Percentiles rank a stretch among this genome's conserved stretches.
These are phyloP conservation scores for Yarrowia galli DNA, from an alignment of 1,139 yeast species.

Conservation along the genomic window DNA sequence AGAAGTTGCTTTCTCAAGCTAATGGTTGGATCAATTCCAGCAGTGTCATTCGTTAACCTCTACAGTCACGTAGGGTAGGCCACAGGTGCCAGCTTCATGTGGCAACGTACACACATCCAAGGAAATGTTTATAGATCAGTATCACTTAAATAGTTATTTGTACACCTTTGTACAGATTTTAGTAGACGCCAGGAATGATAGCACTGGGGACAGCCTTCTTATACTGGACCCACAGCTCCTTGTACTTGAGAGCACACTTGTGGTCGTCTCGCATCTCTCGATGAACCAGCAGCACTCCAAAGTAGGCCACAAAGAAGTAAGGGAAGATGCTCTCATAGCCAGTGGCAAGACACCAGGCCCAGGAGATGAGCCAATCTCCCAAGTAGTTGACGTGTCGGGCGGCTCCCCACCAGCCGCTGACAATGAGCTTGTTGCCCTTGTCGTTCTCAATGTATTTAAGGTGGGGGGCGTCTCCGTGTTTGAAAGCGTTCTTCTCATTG, in stretches of 20 bases:
- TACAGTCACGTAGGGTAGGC: no score
- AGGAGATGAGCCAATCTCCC: slow-evolving; percentile 93
- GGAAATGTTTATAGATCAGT: slow-evolving; percentile 5
- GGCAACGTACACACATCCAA: neutral
- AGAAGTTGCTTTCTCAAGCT: no score
- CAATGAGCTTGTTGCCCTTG: slow-evolving; percentile 79
- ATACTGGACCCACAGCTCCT: slow-evolving; percentile 83
- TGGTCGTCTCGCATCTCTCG: slow-evolving; percentile 92
- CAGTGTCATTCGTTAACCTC: no score
- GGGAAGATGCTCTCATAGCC: slow-evolving; percentile 84
- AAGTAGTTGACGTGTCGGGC: slow-evolving; percentile 94
- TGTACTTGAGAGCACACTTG: slow-evolving; percentile 86
- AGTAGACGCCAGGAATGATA: slow-evolving; percentile 88
- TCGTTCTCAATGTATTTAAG: slow-evolving; percentile 73
- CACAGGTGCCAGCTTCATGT: neutral
- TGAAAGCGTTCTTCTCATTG: slow-evolving; percentile 82
- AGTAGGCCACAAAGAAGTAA: slow-evolving; percentile 84
- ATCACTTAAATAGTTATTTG: slow-evolving; percentile 30
- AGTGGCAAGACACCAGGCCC: slow-evolving; percentile 93
- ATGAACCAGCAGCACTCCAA: slow-evolving; percentile 80
- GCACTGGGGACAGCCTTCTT: slow-evolving; percentile 83
- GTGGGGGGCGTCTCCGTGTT: slow-evolving; percentile 72
- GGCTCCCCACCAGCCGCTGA: slow-evolving; percentile 96
- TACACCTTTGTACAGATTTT: slow-evolving; percentile 42
- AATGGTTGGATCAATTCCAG: no score